Base-by-base conservation (phyloP, 176 grass and related monocot genomes). In the Cocos nucifera region DNA sequence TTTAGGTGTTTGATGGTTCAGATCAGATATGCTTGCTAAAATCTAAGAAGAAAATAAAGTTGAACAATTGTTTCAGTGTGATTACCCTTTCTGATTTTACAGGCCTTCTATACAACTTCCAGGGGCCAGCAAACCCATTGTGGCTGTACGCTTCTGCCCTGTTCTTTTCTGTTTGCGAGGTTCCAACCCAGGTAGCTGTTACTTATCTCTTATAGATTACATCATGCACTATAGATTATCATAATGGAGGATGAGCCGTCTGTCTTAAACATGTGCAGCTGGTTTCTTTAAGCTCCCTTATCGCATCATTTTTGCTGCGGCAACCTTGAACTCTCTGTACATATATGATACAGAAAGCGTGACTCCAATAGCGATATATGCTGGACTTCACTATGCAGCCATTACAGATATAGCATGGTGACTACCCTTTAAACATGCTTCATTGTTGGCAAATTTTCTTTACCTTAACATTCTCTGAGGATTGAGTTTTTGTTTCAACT, bases 371-470 rank as follows among this genome's bases (percentile, higher is more conserved):
- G 70, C 83, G 64, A 69, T 92, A 51, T 82, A 67, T 79, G 93
- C 87, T 70, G 93, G 93, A 75, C 81, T 98, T 44, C 93, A 98
- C 56, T 98, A 98, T 83, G 93, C 93, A 39, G 93, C 93, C 53
- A 89, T 98, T 71, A 98, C 93, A 2, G 87, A 98, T 88, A 89
- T 98, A 73, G 52, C 93, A 66, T 98, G 93, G 93, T 98, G 57
- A 72, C 82, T 76, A 25, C 57, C 21, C 54, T 19, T 15, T 2
- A 39, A 63, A 44, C 30, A 63, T 56, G 25, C 15, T 32, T 63
- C 63, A 19, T 56, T 10, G 19, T 68, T 68, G 1, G 53, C 26
- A 30, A 67, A 55, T 15, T 68, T 22, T 56, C 16, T 17, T 9
- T 6, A 17, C 8, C 0, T 59, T 30, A 28, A 59, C 25, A 27